Evolutionary conservation across 768 basidiomycete species (phyloP).

Genomic region (Gautieria morchelliformis): DNA sequence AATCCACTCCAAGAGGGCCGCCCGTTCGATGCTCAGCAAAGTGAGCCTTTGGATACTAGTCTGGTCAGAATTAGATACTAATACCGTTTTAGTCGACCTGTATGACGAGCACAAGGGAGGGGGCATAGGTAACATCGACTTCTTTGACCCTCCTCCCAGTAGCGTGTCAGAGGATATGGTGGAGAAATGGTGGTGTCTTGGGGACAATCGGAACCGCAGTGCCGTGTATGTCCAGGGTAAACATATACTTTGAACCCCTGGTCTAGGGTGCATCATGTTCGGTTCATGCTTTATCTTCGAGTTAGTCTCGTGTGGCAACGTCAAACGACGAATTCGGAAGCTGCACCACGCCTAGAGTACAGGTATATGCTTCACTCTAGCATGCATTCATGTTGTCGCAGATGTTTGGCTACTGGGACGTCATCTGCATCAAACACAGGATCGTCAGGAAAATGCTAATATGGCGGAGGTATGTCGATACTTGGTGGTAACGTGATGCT

Average conservation of each 20-base stretch:
- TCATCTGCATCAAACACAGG: no score
- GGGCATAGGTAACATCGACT: constrained; percentile 61
- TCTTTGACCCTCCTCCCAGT: constrained; percentile 37
- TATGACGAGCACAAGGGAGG: constrained; percentile 29
- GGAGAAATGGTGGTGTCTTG: constrained; percentile 90
- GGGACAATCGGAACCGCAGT: constrained; percentile 55
- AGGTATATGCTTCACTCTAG: no score
- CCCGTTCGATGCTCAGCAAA: constrained; percentile 67
- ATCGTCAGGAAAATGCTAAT: no score
- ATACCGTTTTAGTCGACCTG: constrained; percentile 31
- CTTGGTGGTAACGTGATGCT: no score
- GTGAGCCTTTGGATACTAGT: constrained; percentile 32
- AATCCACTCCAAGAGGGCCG: constrained; percentile 51
- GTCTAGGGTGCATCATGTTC: neutral
- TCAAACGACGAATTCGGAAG: no score
- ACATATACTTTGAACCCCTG: constrained; percentile 3
- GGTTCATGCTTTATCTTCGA: no score
- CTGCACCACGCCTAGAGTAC: no score
- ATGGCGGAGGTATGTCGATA: no score
- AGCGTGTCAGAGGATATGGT: constrained; percentile 38
- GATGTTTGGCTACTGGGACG: no score
- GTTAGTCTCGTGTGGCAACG: no score
- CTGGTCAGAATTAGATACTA: neutral
- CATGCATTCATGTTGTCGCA: no score
- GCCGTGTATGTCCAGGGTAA: constrained; percentile 72